Evolutionary conservation across 1,284 basidiomycete genomes (phyloP).

Genomic region (Peniophora sp.): DNA sequence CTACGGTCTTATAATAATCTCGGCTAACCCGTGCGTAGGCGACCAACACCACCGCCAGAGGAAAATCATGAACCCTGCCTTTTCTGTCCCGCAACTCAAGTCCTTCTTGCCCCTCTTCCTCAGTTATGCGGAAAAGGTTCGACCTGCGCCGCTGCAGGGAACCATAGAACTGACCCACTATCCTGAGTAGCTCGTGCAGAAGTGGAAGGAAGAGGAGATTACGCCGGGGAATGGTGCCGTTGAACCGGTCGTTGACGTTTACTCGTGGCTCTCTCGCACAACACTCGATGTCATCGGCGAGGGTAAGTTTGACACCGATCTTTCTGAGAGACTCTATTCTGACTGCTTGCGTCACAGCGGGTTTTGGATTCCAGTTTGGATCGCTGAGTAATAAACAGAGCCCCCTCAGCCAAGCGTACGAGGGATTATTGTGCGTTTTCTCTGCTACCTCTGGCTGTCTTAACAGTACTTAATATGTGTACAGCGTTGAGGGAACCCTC

Average conservation of each 20-base stretch:
- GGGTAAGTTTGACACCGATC: constrained; percentile 4
- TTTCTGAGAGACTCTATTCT: not conserved
- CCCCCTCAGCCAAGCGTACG: constrained; percentile 9
- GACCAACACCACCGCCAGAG: constrained; percentile 15
- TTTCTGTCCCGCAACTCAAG: constrained; percentile 12
- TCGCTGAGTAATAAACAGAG: constrained; percentile 13
- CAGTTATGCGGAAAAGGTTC: not conserved
- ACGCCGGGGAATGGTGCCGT: not conserved
- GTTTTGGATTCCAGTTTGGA: constrained; percentile 16
- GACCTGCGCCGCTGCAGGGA: not conserved
- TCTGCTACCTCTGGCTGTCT: not conserved
- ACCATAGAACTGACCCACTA: not conserved
- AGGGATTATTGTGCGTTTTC: constrained; percentile 14
- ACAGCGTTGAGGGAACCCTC: constrained; percentile 13
- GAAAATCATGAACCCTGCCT: constrained; percentile 22
- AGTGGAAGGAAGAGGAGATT: constrained; percentile 14
- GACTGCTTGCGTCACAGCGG: constrained; percentile 11
- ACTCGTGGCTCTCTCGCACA: constrained; percentile 13
- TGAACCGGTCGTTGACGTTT: constrained; percentile 10
- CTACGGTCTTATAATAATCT: not conserved
- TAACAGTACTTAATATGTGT: not conserved
- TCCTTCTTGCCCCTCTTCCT: constrained; percentile 14
- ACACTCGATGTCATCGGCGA: constrained; percentile 16
- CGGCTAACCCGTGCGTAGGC: constrained; percentile 3
- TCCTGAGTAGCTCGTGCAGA: constrained; percentile 11